Percentiles rank a stretch among this genome's conserved stretches.
These are phyloP conservation scores for Dactylella cylindrospora DNA, from an alignment of 2,329 filamentous ascomycete species.

Conservation along the genomic window DNA sequence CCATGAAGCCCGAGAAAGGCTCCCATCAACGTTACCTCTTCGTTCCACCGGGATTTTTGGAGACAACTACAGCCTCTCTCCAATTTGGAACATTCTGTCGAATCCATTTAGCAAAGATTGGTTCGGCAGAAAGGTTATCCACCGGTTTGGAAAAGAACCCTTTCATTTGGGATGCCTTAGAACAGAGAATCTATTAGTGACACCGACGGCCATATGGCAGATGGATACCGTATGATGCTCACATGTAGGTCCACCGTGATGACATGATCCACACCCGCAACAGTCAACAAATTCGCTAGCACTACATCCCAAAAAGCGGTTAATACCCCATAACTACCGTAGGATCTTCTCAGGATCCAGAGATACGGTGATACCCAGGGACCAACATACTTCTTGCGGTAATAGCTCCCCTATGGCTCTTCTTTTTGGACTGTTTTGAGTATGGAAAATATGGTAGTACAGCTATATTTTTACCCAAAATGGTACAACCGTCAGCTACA, in stretches of 20 bases:
- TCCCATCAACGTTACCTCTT: slow-evolving; percentile 59
- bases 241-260: slow-evolving; percentile 94
- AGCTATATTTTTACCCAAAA: slow-evolving; percentile 57
- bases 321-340: slow-evolving; percentile 6
- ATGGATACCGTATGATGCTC: slow-evolving; percentile 50
- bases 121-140: slow-evolving; percentile 95
- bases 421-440: slow-evolving; percentile 98
- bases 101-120: slow-evolving; percentile 93
- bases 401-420: slow-evolving; percentile 92
- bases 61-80: slow-evolving; percentile 91
- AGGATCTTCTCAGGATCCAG: neutral
- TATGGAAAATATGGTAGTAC: slow-evolving; percentile 98
- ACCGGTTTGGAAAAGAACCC: slow-evolving; percentile 98
- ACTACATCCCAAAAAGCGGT: slow-evolving; percentile 53
- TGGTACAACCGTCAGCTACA: slow-evolving; percentile 8
- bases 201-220: slow-evolving; percentile 11
- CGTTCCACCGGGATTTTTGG: slow-evolving; percentile 95
- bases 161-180: slow-evolving; percentile 88
- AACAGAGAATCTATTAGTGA: slow-evolving; percentile 44
- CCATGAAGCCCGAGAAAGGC: neutral
- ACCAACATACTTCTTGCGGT: slow-evolving; percentile 70
- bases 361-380: neutral
- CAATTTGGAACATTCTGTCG: slow-evolving; percentile 82
- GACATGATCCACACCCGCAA: slow-evolving; percentile 95
- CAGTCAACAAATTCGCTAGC: slow-evolving; percentile 89